Conservation (phyloP, 2,329 filamentous ascomycete genomes). For the Fusarium tricinctum region DNA sequence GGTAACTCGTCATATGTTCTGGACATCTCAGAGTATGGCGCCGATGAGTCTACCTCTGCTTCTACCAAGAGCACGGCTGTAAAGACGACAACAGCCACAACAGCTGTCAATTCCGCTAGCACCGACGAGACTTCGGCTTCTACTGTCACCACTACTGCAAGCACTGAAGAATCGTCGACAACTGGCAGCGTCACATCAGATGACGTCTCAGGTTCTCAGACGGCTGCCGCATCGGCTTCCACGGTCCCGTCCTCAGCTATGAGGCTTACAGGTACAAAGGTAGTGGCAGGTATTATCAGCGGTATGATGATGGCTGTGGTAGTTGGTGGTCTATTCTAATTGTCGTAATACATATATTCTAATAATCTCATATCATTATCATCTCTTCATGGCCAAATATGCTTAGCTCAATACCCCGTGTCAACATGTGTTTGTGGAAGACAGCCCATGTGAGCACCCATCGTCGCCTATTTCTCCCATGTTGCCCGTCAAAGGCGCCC, state of each 20-base stretch:
- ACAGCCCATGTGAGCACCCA: background rate
- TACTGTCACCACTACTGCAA: background rate
- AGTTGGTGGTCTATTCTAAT: background rate
- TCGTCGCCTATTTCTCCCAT: background rate
- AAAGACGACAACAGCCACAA: constrained; percentile 16
- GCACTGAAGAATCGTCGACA: background rate
- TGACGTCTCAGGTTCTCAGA: background rate
- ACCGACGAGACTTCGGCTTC: constrained; percentile 1
- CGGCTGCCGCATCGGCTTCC: background rate
- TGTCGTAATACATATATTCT: background rate
- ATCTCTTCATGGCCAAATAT: background rate
- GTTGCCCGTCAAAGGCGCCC: background rate
- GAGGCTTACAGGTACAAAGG: constrained; percentile 3
- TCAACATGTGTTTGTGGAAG: background rate
- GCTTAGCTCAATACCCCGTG: no score
- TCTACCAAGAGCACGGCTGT: constrained; percentile 4
- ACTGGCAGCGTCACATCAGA: background rate
- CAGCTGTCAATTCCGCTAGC: background rate
- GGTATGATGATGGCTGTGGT: background rate
- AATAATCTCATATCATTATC: no score
- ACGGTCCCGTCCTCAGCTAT: constrained; percentile 8
- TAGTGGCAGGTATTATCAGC: background rate
- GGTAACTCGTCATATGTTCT: constrained; percentile 28
- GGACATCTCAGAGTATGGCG: constrained; percentile 30
- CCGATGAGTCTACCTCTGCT: constrained; percentile 12